phyloP scores from a whole-genome alignment of 2,329 filamentous ascomycete species.

The Xylaria sp. region DNA sequence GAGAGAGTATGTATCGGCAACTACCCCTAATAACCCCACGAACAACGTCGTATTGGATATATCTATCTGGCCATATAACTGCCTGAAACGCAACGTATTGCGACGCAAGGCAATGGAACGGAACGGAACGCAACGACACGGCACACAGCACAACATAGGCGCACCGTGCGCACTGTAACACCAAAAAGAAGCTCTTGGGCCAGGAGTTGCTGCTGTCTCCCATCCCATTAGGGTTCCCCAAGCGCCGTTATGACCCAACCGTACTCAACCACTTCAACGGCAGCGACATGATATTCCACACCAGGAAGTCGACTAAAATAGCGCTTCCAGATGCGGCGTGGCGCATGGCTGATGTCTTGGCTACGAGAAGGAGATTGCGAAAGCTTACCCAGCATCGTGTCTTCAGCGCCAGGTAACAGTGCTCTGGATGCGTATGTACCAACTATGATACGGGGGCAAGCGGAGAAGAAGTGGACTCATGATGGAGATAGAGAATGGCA shows the following conservation, averaged over 20 bases:
- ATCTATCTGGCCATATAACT: background rate
- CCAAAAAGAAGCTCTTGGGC: slow-evolving; percentile 18
- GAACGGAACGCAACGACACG: slow-evolving; percentile 5
- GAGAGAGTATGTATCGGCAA: background rate
- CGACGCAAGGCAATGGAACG: slow-evolving; percentile 9
- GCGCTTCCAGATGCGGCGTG: slow-evolving; percentile 25
- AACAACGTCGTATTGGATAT: background rate
- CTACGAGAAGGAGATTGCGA: slow-evolving; percentile 29
- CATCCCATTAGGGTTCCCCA: slow-evolving; percentile 12
- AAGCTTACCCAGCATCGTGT: slow-evolving; percentile 16
- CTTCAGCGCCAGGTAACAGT: background rate
- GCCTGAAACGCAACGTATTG: background rate
- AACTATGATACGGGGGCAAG: background rate
- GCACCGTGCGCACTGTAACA: slow-evolving; percentile 19
- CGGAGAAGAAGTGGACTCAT: background rate
- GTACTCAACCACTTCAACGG: slow-evolving; percentile 25
- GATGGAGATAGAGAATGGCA: background rate
- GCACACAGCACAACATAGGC: background rate
- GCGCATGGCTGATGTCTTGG: slow-evolving; percentile 29
- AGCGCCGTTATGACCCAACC: slow-evolving; percentile 33
- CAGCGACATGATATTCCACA: slow-evolving; percentile 24
- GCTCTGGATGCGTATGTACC: background rate
- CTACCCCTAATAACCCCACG: slow-evolving; percentile 2
- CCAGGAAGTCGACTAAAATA: slow-evolving; percentile 27
- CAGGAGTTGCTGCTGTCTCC: slow-evolving; percentile 7